These are phyloP conservation scores for Tylopilus sp. DNA, from an alignment of 1,284 basidiomycete genomes.

Conservation along the genomic window DNA sequence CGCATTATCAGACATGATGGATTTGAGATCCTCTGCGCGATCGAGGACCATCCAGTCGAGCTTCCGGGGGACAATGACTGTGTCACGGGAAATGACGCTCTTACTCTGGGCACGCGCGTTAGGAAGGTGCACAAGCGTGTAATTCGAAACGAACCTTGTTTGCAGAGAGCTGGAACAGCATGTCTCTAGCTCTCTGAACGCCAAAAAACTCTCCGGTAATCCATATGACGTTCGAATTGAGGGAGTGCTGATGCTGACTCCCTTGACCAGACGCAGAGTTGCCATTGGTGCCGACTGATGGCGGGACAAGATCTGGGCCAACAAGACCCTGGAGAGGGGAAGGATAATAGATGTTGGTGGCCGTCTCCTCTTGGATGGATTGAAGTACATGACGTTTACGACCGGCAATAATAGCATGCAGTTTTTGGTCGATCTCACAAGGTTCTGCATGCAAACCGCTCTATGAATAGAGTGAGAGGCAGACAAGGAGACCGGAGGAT, in stretches of 20 bases:
- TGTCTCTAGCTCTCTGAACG: constrained; percentile 90
- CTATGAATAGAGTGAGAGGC: constrained; percentile 38
- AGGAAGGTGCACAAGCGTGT: not conserved
- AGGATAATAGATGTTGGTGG: constrained; percentile 93
- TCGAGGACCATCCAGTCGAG: constrained; percentile 98
- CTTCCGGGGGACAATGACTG: constrained; percentile 91
- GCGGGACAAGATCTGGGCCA: constrained; percentile 49
- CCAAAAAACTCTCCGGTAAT: constrained; percentile 98
- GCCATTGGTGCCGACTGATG: constrained; percentile 36
- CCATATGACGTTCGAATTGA: constrained; percentile 80
- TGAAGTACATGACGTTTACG: constrained; percentile 87
- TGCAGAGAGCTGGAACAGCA: constrained; percentile 84
- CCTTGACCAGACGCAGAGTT: constrained; percentile 19
- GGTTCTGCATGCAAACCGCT: constrained; percentile 84
- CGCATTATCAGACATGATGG: constrained; percentile 93
- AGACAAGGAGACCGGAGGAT: not conserved
- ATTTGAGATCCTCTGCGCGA: constrained; percentile 83
- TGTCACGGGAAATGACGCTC: constrained; percentile 86
- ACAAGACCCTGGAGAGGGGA: constrained; percentile 86
- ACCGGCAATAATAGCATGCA: constrained; percentile 89
- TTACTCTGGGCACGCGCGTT: constrained; percentile 61
- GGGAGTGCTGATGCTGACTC: constrained; percentile 28
- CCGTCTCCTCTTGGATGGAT: constrained; percentile 94
- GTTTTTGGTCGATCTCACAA: constrained; percentile 92
- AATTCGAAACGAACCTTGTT: constrained; percentile 62